Evolutionary conservation across 805 yeast species (phyloP), one percentile per base, ranked within the genome.

Genomic region (Myxozyma vanderwaltii): DNA sequence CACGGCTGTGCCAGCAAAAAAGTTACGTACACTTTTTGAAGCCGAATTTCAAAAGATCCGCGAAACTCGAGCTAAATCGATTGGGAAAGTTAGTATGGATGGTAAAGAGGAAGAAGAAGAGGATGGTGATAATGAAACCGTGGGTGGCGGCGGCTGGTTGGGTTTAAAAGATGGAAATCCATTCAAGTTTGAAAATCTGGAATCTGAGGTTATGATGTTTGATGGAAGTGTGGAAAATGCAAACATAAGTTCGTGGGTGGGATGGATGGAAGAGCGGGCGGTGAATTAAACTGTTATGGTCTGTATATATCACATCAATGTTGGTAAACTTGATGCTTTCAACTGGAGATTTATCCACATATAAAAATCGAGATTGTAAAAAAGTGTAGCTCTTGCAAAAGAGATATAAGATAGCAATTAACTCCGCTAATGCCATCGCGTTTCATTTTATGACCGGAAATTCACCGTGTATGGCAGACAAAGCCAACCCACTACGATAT

Each of bases 221-320:
- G 84, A 82, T 7, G 97, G 97, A 1, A 86, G 91, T 64, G 87
- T 88, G 1, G 74, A 77, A 69, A 82, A 83, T 65, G 74, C 75
- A 15, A 81, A 85, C 33, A 74, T 81, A 38, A 80, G 75, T 3
- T 74, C 75, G 19, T 88, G 96, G 90, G 82, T 80, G 63, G 79
- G 84, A 63, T 91, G 96, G 96, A 77, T 91, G 35, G 86, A 84
- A 63, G 91, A 86, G 70, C 79, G 82, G 66, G 86, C 86, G 13
- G 87, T 85, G 27, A 88, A 88, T 63, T 38, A n/a, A 33, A 7
- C 27, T 21, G 56, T 6, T 7, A 12, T 24, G 21, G 23, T 24
- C 27, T 26, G 29, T 33, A 21, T 38, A 50, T 12, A 21, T 39
- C 10, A 29, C 33, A 7, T 29, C 10, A 29, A 29, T 29, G 10